Evolutionary conservation across 768 basidiomycete species (phyloP).

Genomic region (Trametes elegans): DNA sequence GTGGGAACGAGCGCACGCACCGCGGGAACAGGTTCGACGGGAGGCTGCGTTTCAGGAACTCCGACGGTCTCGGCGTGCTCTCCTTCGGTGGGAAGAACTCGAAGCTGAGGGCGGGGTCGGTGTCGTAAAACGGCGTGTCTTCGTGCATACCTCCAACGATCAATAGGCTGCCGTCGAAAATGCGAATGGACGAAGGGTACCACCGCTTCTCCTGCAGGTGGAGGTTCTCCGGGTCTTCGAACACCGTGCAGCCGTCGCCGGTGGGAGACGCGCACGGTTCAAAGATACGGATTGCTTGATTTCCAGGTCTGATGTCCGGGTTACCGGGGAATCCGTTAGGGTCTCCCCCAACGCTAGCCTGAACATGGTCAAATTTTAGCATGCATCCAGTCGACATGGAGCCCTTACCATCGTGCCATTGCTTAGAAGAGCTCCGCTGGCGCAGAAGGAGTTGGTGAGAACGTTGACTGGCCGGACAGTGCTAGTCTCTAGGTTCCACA

Average conservation of each 20-base stretch:
- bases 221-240: constrained; percentile 60
- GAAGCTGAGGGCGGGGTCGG: constrained; percentile 73
- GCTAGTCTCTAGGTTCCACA: constrained; percentile 68
- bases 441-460: constrained; percentile 83
- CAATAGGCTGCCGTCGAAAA: constrained; percentile 75
- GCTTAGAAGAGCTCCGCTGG: constrained; percentile 71
- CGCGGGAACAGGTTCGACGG: constrained; percentile 39
- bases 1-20: constrained; percentile 65
- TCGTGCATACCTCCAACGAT: constrained; percentile 79
- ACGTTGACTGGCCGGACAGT: constrained; percentile 58
- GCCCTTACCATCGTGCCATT: constrained; percentile 69
- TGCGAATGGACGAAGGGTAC: constrained; percentile 72
- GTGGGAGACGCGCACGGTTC: constrained; percentile 57
- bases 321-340: constrained; percentile 66
- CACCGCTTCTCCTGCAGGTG: constrained; percentile 77
- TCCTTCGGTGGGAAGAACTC: constrained; percentile 83
- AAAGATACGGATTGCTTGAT: constrained; percentile 72
- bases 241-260: constrained; percentile 54
- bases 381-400: neutral
- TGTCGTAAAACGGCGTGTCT: constrained; percentile 85
- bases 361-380: constrained; percentile 17
- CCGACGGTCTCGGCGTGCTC: constrained; percentile 27
- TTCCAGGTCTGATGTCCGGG: constrained; percentile 69
- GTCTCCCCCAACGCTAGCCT: constrained; percentile 73
- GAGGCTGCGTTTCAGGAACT: constrained; percentile 29